Evolutionary conservation across 75 land plant genomes (phyloP), one percentile per base, ranked within the genome.

Genomic region (Cupressus sempervirens): DNA sequence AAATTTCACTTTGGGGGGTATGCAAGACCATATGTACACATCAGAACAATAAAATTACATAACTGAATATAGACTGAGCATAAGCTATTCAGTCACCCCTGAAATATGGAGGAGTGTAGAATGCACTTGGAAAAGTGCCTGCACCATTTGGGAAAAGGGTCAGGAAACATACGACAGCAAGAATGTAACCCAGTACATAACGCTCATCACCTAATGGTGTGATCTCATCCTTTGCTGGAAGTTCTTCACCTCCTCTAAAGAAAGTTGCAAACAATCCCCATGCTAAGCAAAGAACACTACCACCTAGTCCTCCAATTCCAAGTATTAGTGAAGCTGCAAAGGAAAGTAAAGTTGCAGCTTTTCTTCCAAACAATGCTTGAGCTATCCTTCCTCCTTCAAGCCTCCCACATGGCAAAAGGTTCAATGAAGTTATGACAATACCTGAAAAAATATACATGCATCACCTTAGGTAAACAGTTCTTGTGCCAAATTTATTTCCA

Each of bases 371-470:
- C 84, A 97, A 84, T 23, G 98, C 98, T 88, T 97, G 99, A 7
- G 99, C 95, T 70, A 97, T 97, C 32, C 99, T 91, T 3, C 99
- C 99, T 80, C 99, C 99, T 89, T 97, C 99, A 4, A 97, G 93
- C 45, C 93, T 90, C 46, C 99, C 99, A 70, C 96, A 93, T 14
- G 99, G 99, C 45, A 97, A 85, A 75, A 97, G 83, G 87, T 97
- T 97, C 86, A 97, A 88, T 8, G 99, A 96, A 26, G 99, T 97
- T 84, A 97, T 95, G 68, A 96, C 99, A 86, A 97, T 96, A 13
- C 99, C 99, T 97, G 92, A 76, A 87, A 58, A 54, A 26, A 58
- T 18, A 58, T 13, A 18, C n/a, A 62, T 20, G n/a, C 67, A 62
- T 62, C n/a, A 62, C 67, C n/a, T 62, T 62, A 45, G 29, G 26